Evolutionary conservation across 2,329 filamentous ascomycete species (phyloP).

Genomic region (Camptophora hylomeconis): DNA sequence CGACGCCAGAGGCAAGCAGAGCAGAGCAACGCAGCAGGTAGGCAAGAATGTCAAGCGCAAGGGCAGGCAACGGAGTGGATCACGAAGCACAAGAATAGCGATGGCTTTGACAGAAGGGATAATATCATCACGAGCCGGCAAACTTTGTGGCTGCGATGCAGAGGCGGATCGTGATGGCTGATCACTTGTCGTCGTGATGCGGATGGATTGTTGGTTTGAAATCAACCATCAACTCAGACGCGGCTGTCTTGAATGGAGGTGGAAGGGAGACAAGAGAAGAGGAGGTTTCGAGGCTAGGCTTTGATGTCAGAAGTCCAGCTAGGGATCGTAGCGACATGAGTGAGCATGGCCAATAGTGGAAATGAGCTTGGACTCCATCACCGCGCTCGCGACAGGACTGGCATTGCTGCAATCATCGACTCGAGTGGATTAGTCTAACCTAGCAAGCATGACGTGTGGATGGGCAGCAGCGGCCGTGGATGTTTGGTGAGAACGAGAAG

Average conservation of each 20-base stretch:
- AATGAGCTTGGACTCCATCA: slow-evolving; percentile 11
- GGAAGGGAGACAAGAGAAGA: slow-evolving; percentile 7
- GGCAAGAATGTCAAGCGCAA: slow-evolving; percentile 6
- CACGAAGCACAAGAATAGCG: slow-evolving; percentile 5
- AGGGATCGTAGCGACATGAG: slow-evolving; percentile 8
- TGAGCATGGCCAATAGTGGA: slow-evolving; percentile 13
- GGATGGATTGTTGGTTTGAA: slow-evolving; percentile 4
- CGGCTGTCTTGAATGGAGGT: too few species aligned
- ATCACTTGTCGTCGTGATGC: slow-evolving; percentile 9
- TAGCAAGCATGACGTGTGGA: slow-evolving; percentile 9
- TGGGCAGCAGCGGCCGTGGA: slow-evolving; percentile 11
- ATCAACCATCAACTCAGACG: too few species aligned
- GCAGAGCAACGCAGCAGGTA: slow-evolving; percentile 4
- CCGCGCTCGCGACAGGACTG: too few species aligned
- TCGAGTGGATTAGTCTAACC: too few species aligned
- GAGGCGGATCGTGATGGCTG: slow-evolving; percentile 9
- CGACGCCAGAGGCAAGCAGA: slow-evolving; percentile 3
- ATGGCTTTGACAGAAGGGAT: slow-evolving; percentile 1
- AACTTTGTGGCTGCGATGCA: slow-evolving; percentile 7
- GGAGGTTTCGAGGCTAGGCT: slow-evolving; percentile 16
- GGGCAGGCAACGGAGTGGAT: slow-evolving; percentile 5
- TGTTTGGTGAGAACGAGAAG: slow-evolving; percentile 14
- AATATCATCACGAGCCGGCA: slow-evolving; percentile 4
- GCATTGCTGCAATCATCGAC: too few species aligned
- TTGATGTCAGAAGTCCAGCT: slow-evolving; percentile 13